These are phyloP conservation scores for Saturnispora diversa DNA, from an alignment of 805 yeast genomes.

Conservation along the genomic window DNA sequence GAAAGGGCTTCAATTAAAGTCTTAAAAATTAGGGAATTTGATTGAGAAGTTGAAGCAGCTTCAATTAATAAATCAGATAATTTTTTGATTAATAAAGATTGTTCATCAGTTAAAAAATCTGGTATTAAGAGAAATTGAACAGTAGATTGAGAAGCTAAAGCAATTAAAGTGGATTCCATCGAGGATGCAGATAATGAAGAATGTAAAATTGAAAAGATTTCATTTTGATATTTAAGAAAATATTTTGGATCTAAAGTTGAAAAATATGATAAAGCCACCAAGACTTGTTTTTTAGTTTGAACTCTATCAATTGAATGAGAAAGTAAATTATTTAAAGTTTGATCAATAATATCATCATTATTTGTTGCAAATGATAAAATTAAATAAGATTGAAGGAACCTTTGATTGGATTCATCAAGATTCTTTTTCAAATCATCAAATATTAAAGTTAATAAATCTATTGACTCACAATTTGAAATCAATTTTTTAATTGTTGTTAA, in stretches of 20 bases:
- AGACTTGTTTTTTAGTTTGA: slow-evolving; percentile 8
- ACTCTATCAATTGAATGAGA: slow-evolving; percentile 8
- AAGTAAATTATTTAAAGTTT: slow-evolving; percentile 39
- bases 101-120: slow-evolving; percentile 33
- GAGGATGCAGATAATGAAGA: slow-evolving; percentile 60
- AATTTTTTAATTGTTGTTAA: slow-evolving; percentile 40
- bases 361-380: slow-evolving; percentile 50
- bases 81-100: slow-evolving; percentile 42
- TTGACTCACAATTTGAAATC: slow-evolving; percentile 24
- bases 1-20: slow-evolving; percentile 51
- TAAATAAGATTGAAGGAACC: slow-evolving; percentile 54
- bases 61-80: slow-evolving; percentile 54
- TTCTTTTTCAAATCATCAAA: slow-evolving; percentile 38
- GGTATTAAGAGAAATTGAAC: slow-evolving; percentile 45
- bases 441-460: slow-evolving; percentile 24
- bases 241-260: slow-evolving; percentile 26
- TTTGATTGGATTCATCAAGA: slow-evolving; percentile 36
- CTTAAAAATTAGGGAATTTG: slow-evolving; percentile 41
- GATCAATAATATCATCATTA: slow-evolving; percentile 36
- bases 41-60: slow-evolving; percentile 23
- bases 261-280: slow-evolving; percentile 15
- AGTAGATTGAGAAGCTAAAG: slow-evolving; percentile 58
- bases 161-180: slow-evolving; percentile 60
- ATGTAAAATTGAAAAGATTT: slow-evolving; percentile 58
- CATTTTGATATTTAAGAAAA: slow-evolving; percentile 51